phyloP scores from a whole-genome alignment of 1,284 basidiomycete species.

The Ceratobasidium sp. region DNA sequence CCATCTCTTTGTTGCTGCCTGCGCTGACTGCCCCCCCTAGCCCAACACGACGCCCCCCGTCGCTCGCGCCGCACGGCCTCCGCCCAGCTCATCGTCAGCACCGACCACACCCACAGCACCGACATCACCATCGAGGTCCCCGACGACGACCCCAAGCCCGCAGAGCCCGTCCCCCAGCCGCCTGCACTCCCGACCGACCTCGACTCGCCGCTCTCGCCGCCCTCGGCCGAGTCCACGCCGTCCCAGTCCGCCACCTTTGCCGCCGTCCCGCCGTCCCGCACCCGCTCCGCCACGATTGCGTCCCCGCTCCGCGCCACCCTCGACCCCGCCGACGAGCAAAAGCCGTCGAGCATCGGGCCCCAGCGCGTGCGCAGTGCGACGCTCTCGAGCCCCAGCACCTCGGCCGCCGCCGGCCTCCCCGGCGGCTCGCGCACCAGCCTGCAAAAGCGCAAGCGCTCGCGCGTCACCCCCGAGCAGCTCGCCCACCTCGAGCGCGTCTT shows the following conservation, averaged over 20 bases:
- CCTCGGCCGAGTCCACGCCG: slow-evolving; percentile 47
- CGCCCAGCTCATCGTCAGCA: slow-evolving; percentile 30
- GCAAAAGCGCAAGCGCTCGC: slow-evolving; percentile 76
- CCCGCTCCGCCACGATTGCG: slow-evolving; percentile 43
- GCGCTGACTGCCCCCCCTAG: slow-evolving; percentile 3
- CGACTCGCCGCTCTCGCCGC: slow-evolving; percentile 45
- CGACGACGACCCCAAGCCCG: slow-evolving; percentile 50
- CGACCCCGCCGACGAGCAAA: slow-evolving; percentile 34
- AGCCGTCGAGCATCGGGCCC: slow-evolving; percentile 36
- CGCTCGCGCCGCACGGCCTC: slow-evolving; percentile 44
- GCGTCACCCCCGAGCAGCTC: slow-evolving; percentile 82
- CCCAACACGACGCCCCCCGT: slow-evolving; percentile 36
- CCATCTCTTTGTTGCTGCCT: slow-evolving; percentile 12
- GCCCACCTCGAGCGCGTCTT: slow-evolving; percentile 79
- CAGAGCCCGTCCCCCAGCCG: slow-evolving; percentile 46
- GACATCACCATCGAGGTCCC: slow-evolving; percentile 46
- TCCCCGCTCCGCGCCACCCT: slow-evolving; percentile 38
- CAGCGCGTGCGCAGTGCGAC: slow-evolving; percentile 45
- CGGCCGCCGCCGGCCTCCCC: slow-evolving; percentile 17
- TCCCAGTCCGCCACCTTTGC: slow-evolving; percentile 47
- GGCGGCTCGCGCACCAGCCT: slow-evolving; percentile 26
- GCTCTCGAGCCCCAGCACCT: slow-evolving; percentile 26
- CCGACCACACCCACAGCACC: slow-evolving; percentile 49
- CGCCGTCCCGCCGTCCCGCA: slow-evolving; percentile 21
- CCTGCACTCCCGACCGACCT: slow-evolving; percentile 46